These are phyloP conservation scores for Pseudocercospora crystallina DNA, from an alignment of 2,329 filamentous ascomycete genomes.

Conservation along the genomic window DNA sequence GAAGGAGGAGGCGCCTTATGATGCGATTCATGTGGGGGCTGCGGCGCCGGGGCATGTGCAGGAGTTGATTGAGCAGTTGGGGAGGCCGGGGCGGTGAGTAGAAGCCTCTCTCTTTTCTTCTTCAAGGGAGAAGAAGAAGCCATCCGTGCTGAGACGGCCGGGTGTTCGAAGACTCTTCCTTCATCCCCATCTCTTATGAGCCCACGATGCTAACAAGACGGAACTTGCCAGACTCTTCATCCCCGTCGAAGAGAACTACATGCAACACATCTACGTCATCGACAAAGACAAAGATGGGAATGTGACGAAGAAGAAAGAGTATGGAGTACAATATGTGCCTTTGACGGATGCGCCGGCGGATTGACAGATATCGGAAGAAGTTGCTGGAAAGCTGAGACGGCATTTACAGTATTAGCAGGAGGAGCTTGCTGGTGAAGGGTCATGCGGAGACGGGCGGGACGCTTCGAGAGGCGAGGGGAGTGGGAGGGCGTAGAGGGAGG, in stretches of 20 bases:
- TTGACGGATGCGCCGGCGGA: constrained; percentile 65
- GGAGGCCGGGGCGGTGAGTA: constrained; percentile 60
- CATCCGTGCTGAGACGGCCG: constrained; percentile 46
- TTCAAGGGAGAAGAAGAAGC: no score
- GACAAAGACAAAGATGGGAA: constrained; percentile 68
- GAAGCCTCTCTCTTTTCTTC: no score
- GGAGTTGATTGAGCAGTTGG: constrained; percentile 73
- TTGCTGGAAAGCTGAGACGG: no score
- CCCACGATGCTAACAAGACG: constrained; percentile 11
- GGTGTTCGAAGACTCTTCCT: constrained; percentile 1
- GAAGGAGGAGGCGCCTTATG: constrained; percentile 61
- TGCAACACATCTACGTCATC: constrained; percentile 71
- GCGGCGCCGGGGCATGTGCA: constrained; percentile 73
- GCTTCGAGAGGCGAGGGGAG: no score
- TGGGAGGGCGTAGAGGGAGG: no score
- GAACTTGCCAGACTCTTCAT: constrained; percentile 67
- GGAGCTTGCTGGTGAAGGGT: no score
- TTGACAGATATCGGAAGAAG: background rate
- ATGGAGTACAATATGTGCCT: constrained; percentile 75
- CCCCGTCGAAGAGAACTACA: constrained; percentile 61
- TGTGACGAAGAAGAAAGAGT: constrained; percentile 61
- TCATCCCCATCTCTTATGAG: background rate
- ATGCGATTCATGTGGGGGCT: constrained; percentile 94
- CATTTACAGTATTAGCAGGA: no score
- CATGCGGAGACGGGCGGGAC: no score